phyloP scores from a whole-genome alignment of 768 basidiomycete genomes.

The Russula vinacea region DNA sequence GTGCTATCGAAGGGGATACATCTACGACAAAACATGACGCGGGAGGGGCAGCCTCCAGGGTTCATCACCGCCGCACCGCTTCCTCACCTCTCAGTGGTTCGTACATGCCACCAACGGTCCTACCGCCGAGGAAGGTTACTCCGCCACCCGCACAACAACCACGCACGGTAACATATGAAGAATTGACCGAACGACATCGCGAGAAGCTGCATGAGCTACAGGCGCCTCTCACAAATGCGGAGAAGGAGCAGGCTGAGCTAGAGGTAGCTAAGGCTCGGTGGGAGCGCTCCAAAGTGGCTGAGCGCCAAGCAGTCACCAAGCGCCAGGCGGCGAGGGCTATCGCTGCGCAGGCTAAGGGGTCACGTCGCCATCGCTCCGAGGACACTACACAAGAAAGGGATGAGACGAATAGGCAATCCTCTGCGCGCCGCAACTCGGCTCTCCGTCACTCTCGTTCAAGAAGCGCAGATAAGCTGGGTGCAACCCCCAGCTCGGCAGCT shows the following conservation, averaged over 20 bases:
- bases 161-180: constrained; percentile 79
- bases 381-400: constrained; percentile 35
- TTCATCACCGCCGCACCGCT: constrained; percentile 21
- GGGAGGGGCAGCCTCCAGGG: background rate
- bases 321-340: constrained; percentile 62
- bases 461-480: constrained; percentile 61
- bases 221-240: constrained; percentile 75
- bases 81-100: constrained; percentile 18
- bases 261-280: constrained; percentile 75
- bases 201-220: constrained; percentile 82
- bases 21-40: constrained; percentile 5
- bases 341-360: constrained; percentile 45
- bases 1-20: constrained; percentile 6
- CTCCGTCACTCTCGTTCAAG: constrained; percentile 48
- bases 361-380: constrained; percentile 49
- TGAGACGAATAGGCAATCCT: constrained; percentile 9
- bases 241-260: constrained; percentile 72
- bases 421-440: constrained; percentile 18
- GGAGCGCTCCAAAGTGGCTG: constrained; percentile 71
- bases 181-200: constrained; percentile 80
- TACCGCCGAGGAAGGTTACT: constrained; percentile 46
- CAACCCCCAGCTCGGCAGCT: constrained; percentile 34
- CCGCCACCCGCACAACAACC: constrained; percentile 50
- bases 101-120: constrained; percentile 43
- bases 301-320: constrained; percentile 69